These are phyloP conservation scores for Lenzites betulinus DNA, from an alignment of 768 basidiomycete genomes.

Conservation along the genomic window DNA sequence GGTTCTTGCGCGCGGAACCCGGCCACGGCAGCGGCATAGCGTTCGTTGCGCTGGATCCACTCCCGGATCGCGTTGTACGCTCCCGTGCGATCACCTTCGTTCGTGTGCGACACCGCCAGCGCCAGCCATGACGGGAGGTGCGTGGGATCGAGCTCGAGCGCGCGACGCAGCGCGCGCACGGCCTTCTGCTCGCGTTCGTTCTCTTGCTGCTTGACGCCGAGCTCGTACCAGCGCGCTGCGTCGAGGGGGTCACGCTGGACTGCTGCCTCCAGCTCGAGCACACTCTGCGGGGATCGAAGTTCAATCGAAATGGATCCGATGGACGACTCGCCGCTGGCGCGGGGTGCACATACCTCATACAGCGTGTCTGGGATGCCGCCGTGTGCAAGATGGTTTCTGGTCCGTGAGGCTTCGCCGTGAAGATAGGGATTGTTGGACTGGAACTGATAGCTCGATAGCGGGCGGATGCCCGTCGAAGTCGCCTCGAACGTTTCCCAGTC, in stretches of 20 bases:
- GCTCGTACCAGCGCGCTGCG: conserved; percentile 81
- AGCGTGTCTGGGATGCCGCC: conserved; percentile 28
- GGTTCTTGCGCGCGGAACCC: conserved; percentile 39
- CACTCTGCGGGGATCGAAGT: conserved; percentile 50
- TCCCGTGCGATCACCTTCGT: conserved; percentile 76
- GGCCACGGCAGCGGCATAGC: conserved; percentile 50
- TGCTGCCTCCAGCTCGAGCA: conserved; percentile 86
- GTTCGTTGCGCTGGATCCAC: conserved; percentile 75
- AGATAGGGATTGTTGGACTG: conserved; percentile 80
- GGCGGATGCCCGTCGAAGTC: conserved; percentile 62
- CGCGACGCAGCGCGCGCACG: conserved; percentile 77
- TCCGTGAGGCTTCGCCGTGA: conserved; percentile 53
- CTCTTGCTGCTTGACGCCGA: conserved; percentile 97
- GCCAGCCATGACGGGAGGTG: conserved; percentile 87
- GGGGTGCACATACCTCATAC: conserved; percentile 40
- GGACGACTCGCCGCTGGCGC: not conserved
- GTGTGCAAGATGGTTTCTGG: conserved; percentile 48
- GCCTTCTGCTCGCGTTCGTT: conserved; percentile 95
- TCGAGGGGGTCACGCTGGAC: conserved; percentile 78
- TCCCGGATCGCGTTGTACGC: conserved; percentile 80
- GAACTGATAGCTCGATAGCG: conserved; percentile 65
- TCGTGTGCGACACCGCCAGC: conserved; percentile 87
- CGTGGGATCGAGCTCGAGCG: conserved; percentile 77
- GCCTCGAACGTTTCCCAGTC: conserved; percentile 87
- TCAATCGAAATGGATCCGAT: conserved; percentile 19